Evolutionary conservation across 225 moss, liverwort and hornwort genomes (phyloP), one percentile per base, ranked within the genome.

Genomic region (Polytrichum formosum): DNA sequence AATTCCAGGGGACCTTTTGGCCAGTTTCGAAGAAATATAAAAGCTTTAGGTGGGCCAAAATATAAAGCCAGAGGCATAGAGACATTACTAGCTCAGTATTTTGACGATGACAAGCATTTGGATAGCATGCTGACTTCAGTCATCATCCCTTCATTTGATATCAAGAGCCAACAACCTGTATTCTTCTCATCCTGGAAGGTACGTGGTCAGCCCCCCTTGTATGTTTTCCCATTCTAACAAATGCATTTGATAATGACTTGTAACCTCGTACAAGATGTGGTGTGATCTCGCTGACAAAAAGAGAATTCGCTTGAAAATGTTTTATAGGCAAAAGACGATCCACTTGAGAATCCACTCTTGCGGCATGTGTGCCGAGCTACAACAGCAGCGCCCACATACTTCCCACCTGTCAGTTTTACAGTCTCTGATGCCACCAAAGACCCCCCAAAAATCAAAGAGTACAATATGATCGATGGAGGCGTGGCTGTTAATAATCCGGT

Each of bases 401-500:
- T 92, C 63, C 73, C 87, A 1, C 85, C 90, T 56, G 85, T 81
- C 29, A 64, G 73, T 59, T 92, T 92, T 67, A 76, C 70, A 56
- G 85, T 90, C 60, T 18, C 78, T n/a, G 90, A 92, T 78, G 6
- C 63, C 53, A 17, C 71, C 31, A 66, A 67, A 9, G 74, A 71
- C 17, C 68, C 76, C 19, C 59, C 65, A 0, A 73, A 73, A 10
- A 31, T 66, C 19, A 76, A 31, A 70, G 83, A 90, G 55, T 84
- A 60, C 80, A 83, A 91, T 56, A 70, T 89, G 81, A 69, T 90
- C 35, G 91, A 91, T 68, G 91, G 91, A 4, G 85, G 84, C 58
- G 62, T 91, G 28, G 87, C 85, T 22, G 90, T 82, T 56, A 91
- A 91, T 77, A 91, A 91, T 61, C 90, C 90, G 80, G 91, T 91